Percentiles rank a stretch among this genome's conserved stretches.
phyloP scores from a whole-genome alignment of 495 filamentous ascomycete genomes.

The Tuber indicum region DNA sequence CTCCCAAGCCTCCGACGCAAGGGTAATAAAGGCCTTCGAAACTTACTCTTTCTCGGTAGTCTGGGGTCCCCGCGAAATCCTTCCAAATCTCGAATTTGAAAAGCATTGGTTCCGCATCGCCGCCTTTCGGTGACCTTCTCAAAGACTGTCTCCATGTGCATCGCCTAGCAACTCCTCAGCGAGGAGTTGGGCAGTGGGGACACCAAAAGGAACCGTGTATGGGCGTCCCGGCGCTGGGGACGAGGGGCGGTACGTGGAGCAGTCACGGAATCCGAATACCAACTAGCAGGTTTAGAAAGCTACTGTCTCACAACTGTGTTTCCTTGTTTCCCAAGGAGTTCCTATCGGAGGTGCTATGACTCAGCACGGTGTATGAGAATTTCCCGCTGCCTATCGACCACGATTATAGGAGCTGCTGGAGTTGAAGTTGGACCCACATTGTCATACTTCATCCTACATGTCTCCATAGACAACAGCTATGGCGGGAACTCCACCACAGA shows the following conservation, averaged over 20 bases:
- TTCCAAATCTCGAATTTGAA: conserved; percentile 44
- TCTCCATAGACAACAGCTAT: conserved; percentile 49
- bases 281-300: conserved; percentile 46
- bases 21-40: conserved; percentile 40
- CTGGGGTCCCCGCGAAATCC: conserved; percentile 43
- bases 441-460: conserved; percentile 48
- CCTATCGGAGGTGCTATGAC: conserved; percentile 51
- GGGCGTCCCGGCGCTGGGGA: conserved; percentile 42
- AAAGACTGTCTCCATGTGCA: conserved; percentile 43
- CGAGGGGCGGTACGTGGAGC: conserved; percentile 42
- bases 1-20: conserved; percentile 40
- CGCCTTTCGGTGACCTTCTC: conserved; percentile 38
- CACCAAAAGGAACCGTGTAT: conserved; percentile 47
- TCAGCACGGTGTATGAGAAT: conserved; percentile 51
- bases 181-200: conserved; percentile 52
- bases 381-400: conserved; percentile 44
- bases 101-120: conserved; percentile 47
- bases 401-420: conserved; percentile 31
- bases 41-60: conserved; percentile 41
- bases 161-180: conserved; percentile 50
- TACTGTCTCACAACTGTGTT: conserved; percentile 48
- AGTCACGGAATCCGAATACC: conserved; percentile 40
- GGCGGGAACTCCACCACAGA: conserved; percentile 50
- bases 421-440: conserved; percentile 46
- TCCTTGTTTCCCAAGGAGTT: conserved; percentile 50